phyloP scores from a whole-genome alignment of 2,329 filamentous ascomycete species.

The Endocalyx cinctus region DNA sequence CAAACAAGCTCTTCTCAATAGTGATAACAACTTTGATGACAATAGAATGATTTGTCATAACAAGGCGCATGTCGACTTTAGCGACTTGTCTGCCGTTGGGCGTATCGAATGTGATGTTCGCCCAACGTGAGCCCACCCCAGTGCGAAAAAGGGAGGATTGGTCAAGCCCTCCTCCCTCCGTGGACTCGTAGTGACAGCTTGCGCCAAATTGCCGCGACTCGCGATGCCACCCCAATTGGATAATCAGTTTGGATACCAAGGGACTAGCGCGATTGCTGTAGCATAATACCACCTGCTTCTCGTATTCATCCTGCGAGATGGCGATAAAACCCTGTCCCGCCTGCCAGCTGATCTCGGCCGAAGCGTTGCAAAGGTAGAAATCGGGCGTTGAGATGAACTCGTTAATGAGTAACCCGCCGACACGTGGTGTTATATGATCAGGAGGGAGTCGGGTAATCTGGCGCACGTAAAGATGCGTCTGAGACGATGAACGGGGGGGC shows the following conservation, averaged over 20 bases:
- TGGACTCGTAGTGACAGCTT: not conserved
- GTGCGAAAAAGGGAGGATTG: not conserved
- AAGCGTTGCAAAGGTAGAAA: conserved; percentile 1
- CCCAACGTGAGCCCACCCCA: not conserved
- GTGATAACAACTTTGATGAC: conserved; percentile 6
- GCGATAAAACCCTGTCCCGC: conserved; percentile 2
- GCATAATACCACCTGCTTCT: conserved; percentile 2
- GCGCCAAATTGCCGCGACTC: conserved; percentile 1
- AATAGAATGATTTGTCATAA: conserved; percentile 2
- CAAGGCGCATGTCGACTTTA: conserved; percentile 5
- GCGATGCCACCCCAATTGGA: conserved; percentile 1
- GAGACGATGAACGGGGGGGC: no score
- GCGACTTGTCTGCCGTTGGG: not conserved
- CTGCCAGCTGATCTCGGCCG: not conserved
- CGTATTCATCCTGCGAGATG: not conserved
- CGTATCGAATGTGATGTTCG: not conserved
- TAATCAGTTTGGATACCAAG: conserved; percentile 1
- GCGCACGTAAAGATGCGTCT: conserved; percentile 4
- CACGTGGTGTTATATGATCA: conserved; percentile 1
- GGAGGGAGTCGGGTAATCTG: conserved; percentile 4
- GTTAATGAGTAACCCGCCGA: conserved; percentile 2
- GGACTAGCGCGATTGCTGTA: conserved; percentile 1
- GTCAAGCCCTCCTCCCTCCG: not conserved
- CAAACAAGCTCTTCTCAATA: no score
- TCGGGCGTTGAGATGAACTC: conserved; percentile 2